Evolutionary conservation across 441 rosid genomes (phyloP).

Genomic region (Erodium trifolium): DNA sequence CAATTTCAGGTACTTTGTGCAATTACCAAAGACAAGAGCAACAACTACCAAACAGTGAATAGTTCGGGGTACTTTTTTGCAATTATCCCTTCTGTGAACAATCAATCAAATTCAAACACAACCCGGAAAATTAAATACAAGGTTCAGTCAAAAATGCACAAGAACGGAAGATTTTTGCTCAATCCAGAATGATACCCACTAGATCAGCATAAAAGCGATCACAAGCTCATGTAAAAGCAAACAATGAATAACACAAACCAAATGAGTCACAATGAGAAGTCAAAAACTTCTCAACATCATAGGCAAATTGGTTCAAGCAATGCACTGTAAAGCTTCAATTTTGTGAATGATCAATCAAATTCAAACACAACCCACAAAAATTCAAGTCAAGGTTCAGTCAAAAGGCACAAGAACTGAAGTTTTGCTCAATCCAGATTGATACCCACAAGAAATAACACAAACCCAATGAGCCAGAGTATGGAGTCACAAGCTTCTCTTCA

Average conservation of each 20-base stretch:
- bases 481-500: too few relatives aligned
- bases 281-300: not conserved
- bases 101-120: not conserved
- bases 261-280: too few relatives aligned
- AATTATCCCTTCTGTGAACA: too few relatives aligned
- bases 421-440: not conserved
- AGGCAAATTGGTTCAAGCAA: not conserved
- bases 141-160: not conserved
- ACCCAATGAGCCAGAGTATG: too few relatives aligned
- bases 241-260: not conserved
- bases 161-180: too few relatives aligned
- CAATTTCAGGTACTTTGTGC: too few relatives aligned
- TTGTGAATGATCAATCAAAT: not conserved
- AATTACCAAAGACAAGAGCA: too few relatives aligned
- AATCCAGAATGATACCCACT: too few relatives aligned
- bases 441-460: not conserved
- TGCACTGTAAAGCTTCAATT: not conserved
- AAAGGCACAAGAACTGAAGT: not conserved
- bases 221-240: too few relatives aligned
- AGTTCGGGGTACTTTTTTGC: too few relatives aligned
- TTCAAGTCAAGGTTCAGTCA: not conserved
- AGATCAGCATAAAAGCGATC: too few relatives aligned
- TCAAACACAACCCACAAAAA: not conserved
- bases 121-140: not conserved
- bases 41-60: too few relatives aligned